Evolutionary conservation across 2,329 filamentous ascomycete genomes (phyloP), one percentile per base, ranked within the genome.

Genomic region (Thermomyces lanuginosus): DNA sequence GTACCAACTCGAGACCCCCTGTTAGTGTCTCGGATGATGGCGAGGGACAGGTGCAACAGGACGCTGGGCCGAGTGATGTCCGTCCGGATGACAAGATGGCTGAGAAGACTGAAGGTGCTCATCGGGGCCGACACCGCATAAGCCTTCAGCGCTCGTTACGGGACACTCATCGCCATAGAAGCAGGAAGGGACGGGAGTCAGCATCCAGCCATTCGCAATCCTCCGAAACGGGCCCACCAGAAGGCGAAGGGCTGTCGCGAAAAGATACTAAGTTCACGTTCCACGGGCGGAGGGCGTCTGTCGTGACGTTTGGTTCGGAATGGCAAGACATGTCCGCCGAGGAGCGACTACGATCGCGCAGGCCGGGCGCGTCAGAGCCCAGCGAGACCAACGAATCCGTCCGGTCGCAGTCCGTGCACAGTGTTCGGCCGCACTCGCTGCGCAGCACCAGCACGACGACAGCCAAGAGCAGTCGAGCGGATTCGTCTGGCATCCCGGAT

Each of bases 251-350:
- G 7, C 63, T 98, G 8, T 63, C 77, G 5, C 72, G 89, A 24
- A 76, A 77, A 8, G 72, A 79, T 8, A 82, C 82, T 4, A 92
- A 81, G 42, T 98, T 98, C 50, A 92, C 89, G 3, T 75, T 98
- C 3, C 89, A 98, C 45, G 86, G 89, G 34, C 98, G 95, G 60
- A 95, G 98, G 53, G 89, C 89, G 2, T 92, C 83, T 1, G 80
- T 98, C 30, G 81, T 98, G 39, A 91, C 81, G n/a, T 91, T 98
- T 47, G 83, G 84, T 6, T 73, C 75, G n/a, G 86, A 92, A 41
- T 74, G 92, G 59, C 76, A 86, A 43, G 76, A 68, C 32, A 70
- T 84, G 53, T 66, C 75, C 1, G 65, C 72, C 0, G 79, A 86
- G 34, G 77, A 84, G 43, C 71, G 75, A 19, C 56, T 81, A 21